Evolutionary conservation across 2,329 filamentous ascomycete genomes (phyloP), one percentile per base, ranked within the genome.

Genomic region (Fusarium veterinarium): DNA sequence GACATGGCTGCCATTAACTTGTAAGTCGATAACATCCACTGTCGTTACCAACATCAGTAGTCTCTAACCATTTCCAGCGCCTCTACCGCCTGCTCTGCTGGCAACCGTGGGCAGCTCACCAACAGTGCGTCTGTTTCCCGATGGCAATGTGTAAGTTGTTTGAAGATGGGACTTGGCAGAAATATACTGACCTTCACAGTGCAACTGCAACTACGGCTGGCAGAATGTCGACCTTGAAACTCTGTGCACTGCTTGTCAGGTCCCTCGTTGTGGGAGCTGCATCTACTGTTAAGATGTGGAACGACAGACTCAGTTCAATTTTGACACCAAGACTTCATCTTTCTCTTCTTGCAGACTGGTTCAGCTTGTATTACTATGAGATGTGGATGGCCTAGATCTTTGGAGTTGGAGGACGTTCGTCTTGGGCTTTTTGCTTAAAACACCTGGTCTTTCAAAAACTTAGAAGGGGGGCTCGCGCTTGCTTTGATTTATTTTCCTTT

Each of bases 251-350:
- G 8, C 6, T 2, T 73, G 71, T 16, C 4, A 23, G 1, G 17
- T 30, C 12, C 25, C 13, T 23, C 78, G 78, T 5, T 80, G 78
- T 48, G 0, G 1, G 1, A 4, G 55, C 35, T 80, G 78, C 56
- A n/a, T 7, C 35, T 79, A 77, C 60, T 60, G 19, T 41, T 53
- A 62, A 40, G 35, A 7, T 6, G 5, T 10, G 4, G 16, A 5
- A 19, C 5, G 2, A 1, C 4, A 10, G 19, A 8, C 11, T 17
- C 20, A 23, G 23, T 23, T 23, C 23, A 23, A 23, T 23, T 23
- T 23, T 17, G 17, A 13, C 5, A 17, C 17, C 10, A 23, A 7
- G 17, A 10, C 23, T 3, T 7, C 17, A n/a, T 48, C n/a, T 51
- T 51, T 51, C 46, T n/a, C 46, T 49, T 49, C 46, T 33, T 33